Conservation (phyloP, 805 yeast species). For the Danielia oregonensis region DNA sequence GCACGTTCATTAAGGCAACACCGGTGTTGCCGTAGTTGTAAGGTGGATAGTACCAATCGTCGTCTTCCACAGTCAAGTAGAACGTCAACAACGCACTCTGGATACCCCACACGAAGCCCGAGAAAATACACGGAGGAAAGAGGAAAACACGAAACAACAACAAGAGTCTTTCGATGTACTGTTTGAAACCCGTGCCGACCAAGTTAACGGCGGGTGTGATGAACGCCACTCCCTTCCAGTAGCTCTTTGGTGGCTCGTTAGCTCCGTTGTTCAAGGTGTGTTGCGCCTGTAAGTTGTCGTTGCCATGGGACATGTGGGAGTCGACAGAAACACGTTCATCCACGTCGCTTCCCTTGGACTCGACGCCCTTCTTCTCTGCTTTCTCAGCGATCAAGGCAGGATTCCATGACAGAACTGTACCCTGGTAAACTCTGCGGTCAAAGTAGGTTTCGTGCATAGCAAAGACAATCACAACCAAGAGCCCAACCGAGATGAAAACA, state of each 20-base stretch:
- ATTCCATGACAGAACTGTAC: slow-evolving; percentile 3
- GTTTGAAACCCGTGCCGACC: slow-evolving; percentile 62
- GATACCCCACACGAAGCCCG: slow-evolving; percentile 76
- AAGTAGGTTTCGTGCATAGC: slow-evolving; percentile 69
- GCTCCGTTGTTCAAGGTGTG: slow-evolving; percentile 28
- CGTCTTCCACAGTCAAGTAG: slow-evolving; percentile 71
- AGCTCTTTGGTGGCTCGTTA: slow-evolving; percentile 37
- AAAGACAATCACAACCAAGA: slow-evolving; percentile 51
- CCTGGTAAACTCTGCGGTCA: slow-evolving; percentile 38
- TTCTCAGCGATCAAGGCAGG: background rate
- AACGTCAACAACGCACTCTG: slow-evolving; percentile 76
- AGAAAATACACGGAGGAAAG: slow-evolving; percentile 61
- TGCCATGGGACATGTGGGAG: slow-evolving; percentile 12
- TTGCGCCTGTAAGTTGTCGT: slow-evolving; percentile 11
- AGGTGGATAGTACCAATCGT: slow-evolving; percentile 60
- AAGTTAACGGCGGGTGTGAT: slow-evolving; percentile 58
- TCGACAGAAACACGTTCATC: slow-evolving; percentile 6
- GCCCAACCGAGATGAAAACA: slow-evolving; percentile 47
- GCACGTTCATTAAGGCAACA: slow-evolving; percentile 74
- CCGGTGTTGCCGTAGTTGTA: slow-evolving; percentile 62
- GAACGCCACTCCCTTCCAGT: slow-evolving; percentile 43
- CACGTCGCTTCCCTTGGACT: no score
- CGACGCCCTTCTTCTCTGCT: background rate
- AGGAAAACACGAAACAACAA: slow-evolving; percentile 53
- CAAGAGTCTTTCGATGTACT: slow-evolving; percentile 51